Percentiles rank a stretch among this genome's conserved stretches.
Evolutionary conservation across 1,139 yeast genomes (phyloP).

Genomic region (Suhomyces coccinellae): DNA sequence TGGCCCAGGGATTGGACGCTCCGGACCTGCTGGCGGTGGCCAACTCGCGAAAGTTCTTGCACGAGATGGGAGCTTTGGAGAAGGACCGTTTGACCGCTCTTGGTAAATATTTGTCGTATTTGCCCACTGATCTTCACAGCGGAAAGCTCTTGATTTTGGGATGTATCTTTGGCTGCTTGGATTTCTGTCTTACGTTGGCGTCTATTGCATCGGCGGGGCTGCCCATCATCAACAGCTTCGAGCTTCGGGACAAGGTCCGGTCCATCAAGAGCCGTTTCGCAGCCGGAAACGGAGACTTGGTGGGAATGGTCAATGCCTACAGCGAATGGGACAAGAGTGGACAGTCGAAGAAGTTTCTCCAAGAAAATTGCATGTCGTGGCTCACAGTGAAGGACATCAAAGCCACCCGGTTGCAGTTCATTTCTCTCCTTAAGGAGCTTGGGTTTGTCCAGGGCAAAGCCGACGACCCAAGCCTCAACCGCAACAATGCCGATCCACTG

Average conservation of each 20-base stretch:
- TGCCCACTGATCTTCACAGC: constrained; percentile 84
- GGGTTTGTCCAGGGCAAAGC: constrained; percentile 63
- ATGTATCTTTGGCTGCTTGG: constrained; percentile 82
- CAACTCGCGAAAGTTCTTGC: constrained; percentile 61
- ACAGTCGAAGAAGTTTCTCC: constrained; percentile 51
- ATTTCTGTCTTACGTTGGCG: constrained; percentile 70
- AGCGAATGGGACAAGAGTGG: constrained; percentile 47
- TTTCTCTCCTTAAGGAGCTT: constrained; percentile 66
- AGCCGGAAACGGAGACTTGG: constrained; percentile 63
- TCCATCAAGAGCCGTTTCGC: constrained; percentile 43
- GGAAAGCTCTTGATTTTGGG: constrained; percentile 82
- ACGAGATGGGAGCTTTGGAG: constrained; percentile 70
- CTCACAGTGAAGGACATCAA: constrained; percentile 68
- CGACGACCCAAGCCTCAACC: constrained; percentile 31
- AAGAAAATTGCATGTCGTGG: constrained; percentile 63
- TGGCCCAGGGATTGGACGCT: constrained; percentile 77
- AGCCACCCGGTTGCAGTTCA: constrained; percentile 68
- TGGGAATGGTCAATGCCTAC: constrained; percentile 62
- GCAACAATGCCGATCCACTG: constrained; percentile 50
- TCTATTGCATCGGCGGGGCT: constrained; percentile 71
- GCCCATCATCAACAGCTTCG: constrained; percentile 66
- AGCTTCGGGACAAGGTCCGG: constrained; percentile 65
- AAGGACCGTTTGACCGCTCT: constrained; percentile 65
- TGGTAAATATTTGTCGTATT: constrained; percentile 76
- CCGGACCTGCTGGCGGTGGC: constrained; percentile 62